Percentiles rank a stretch among this genome's conserved stretches.
Conservation (phyloP, 352 stramenopile genomes). For the Phytophthora nicotianae region DNA sequence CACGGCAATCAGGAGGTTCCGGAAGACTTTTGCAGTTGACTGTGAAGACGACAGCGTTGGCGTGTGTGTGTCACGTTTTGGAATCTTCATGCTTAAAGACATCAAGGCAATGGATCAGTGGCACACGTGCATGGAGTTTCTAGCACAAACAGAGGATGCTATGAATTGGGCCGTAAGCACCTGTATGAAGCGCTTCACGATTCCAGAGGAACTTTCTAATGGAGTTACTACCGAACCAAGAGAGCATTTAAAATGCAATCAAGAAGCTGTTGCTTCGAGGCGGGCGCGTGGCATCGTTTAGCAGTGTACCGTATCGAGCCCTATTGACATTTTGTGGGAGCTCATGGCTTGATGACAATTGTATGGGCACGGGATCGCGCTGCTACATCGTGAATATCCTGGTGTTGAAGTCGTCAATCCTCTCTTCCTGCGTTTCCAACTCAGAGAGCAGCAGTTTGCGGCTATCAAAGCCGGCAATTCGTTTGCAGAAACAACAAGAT, state of each 20-base stretch:
- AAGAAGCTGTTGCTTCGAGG: slow-evolving; percentile 1
- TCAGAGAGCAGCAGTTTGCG: neutral
- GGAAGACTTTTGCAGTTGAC: neutral
- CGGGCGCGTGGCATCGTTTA: neutral
- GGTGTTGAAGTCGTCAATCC: neutral
- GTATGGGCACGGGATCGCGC: neutral
- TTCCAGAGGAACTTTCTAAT: no score
- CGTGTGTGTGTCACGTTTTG: slow-evolving; percentile 1
- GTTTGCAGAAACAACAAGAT: neutral
- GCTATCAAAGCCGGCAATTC: neutral
- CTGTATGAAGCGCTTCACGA: neutral
- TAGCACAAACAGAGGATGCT: neutral
- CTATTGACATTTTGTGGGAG: neutral
- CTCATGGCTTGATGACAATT: neutral
- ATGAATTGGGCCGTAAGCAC: slow-evolving; percentile 8
- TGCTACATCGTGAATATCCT: neutral
- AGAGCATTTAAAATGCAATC: neutral
- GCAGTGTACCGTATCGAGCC: neutral
- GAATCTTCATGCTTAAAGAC: neutral
- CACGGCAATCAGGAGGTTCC: neutral
- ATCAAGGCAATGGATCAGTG: slow-evolving; percentile 2
- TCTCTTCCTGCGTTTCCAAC: neutral
- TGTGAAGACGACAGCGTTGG: neutral
- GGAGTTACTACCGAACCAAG: neutral
- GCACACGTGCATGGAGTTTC: neutral